phyloP scores from a whole-genome alignment of 1,284 basidiomycete genomes.

The Sporisorium sorghi region DNA sequence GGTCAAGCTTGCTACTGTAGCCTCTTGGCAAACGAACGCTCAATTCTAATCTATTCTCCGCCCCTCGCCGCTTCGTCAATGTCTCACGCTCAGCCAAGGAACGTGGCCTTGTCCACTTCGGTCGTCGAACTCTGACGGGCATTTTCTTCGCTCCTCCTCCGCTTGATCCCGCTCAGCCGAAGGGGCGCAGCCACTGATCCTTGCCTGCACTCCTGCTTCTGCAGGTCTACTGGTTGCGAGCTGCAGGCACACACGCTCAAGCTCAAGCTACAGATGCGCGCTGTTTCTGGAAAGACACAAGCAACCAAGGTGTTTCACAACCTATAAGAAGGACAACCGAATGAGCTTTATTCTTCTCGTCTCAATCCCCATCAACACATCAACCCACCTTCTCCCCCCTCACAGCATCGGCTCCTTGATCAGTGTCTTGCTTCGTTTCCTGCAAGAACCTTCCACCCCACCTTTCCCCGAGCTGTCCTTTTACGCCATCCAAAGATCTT shows the following conservation, averaged over 20 bases:
- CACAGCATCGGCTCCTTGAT: neutral
- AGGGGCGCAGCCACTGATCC: too few species aligned
- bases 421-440: neutral
- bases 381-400: neutral
- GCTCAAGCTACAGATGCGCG: too few species aligned
- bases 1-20: neutral
- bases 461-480: neutral
- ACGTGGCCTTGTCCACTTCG: constrained; percentile 13
- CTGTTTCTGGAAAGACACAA: too few species aligned
- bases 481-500: neutral
- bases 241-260: constrained; percentile 4
- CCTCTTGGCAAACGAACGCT: neutral
- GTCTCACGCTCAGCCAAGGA: constrained; percentile 4
- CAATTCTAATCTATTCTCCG: neutral
- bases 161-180: neutral
- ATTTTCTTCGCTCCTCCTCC: neutral
- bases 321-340: constrained; percentile 4
- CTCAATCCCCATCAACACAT: neutral
- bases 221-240: constrained; percentile 1
- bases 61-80: too few species aligned
- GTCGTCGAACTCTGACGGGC: constrained; percentile 8
- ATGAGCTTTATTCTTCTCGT: neutral
- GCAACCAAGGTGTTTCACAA: neutral
- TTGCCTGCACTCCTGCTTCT: neutral
- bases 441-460: neutral